A percentile compares a stretch with the other conserved stretches of the same genome.
These are phyloP conservation scores for Rhynchospora pubera DNA, from an alignment of 176 grass and related monocot genomes.

Conservation along the genomic window DNA sequence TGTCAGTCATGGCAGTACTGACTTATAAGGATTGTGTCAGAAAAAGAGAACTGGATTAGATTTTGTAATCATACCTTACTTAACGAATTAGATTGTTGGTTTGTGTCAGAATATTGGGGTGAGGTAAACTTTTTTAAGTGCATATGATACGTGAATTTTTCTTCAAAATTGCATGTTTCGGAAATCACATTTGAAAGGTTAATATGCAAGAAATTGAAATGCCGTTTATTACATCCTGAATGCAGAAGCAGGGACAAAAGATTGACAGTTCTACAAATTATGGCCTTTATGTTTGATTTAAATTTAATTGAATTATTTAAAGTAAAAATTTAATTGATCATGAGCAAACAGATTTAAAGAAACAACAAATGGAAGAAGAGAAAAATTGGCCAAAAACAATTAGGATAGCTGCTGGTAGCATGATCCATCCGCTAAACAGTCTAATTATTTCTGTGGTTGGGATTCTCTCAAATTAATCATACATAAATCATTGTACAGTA, in stretches of 20 bases:
- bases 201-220: neutral
- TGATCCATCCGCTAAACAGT: too few relatives aligned
- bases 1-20: neutral
- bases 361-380: neutral
- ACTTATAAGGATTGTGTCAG: neutral
- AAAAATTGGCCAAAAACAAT: neutral
- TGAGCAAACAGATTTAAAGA: neutral
- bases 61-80: neutral
- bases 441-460: too few relatives aligned
- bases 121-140: neutral
- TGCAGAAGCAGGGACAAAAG: neutral
- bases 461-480: too few relatives aligned
- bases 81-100: neutral
- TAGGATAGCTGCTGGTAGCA: too few relatives aligned
- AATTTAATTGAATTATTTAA: neutral
- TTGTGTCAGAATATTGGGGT: neutral
- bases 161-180: neutral
- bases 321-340: too few relatives aligned
- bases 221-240: neutral
- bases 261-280: neutral
- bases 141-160: neutral
- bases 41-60: neutral
- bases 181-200: neutral
- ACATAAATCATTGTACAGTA: too few relatives aligned
- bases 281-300: neutral